Evolutionary conservation across 2,329 filamentous ascomycete genomes (phyloP).

Genomic region (Ophiostoma sp.): DNA sequence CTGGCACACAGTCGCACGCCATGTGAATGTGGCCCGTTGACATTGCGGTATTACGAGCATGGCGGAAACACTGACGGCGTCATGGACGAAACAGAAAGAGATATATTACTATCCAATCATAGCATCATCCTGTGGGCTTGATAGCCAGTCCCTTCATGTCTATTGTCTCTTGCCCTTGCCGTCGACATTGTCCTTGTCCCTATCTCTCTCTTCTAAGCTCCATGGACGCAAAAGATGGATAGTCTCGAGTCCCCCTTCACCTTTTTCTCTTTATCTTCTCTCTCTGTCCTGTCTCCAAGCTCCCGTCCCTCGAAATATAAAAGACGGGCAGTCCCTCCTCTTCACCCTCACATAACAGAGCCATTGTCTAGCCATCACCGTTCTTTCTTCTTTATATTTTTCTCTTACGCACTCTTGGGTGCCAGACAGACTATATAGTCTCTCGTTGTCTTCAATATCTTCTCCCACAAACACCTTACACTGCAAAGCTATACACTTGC

Average conservation of each 20-base stretch:
- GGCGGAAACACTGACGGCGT: neutral
- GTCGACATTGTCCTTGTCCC: neutral
- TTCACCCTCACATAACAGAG: neutral
- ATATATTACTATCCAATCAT: conserved; percentile 21
- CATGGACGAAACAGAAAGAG: conserved; percentile 15
- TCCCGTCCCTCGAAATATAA: neutral
- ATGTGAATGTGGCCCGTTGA: conserved; percentile 2
- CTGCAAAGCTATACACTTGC: neutral
- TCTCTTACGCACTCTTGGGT: neutral
- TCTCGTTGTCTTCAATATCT: too few species aligned
- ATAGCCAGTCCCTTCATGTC: neutral
- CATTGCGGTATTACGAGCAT: neutral
- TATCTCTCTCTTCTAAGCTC: neutral
- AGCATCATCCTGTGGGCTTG: neutral
- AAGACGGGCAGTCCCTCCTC: neutral
- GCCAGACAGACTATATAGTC: neutral
- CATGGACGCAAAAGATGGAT: neutral
- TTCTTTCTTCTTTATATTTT: neutral
- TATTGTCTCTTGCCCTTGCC: neutral
- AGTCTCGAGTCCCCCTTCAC: neutral
- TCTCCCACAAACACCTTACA: too few species aligned
- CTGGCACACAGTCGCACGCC: conserved; percentile 4
- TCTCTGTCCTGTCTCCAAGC: neutral
- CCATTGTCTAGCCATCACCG: neutral
- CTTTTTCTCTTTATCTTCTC: neutral